Conservation (phyloP, 345 rosid species). For the Eucalyptus tenuipes region DNA sequence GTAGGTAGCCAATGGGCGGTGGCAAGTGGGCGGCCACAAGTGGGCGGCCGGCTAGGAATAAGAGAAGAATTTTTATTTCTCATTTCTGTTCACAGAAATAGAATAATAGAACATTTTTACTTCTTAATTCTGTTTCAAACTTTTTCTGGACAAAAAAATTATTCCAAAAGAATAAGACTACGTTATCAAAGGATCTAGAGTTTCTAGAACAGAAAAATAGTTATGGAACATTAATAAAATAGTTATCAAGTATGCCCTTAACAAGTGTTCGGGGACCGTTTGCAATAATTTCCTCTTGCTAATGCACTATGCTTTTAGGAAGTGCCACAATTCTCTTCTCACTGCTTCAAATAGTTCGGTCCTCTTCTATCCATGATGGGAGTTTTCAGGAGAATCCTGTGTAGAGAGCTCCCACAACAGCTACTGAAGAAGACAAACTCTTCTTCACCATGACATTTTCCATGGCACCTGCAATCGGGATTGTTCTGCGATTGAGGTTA, state of each 20-base stretch:
- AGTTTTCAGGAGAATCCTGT: not conserved
- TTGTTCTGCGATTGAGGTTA: not conserved
- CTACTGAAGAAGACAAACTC: not conserved
- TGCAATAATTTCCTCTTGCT: not conserved
- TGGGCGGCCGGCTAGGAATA: fast-evolving
- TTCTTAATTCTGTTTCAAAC: fast-evolving
- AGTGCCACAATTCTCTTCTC: not conserved
- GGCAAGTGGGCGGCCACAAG: fast-evolving
- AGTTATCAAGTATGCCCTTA: too few species aligned
- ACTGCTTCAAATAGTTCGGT: not conserved
- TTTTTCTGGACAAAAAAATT: fast-evolving
- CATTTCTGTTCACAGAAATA: fast-evolving
- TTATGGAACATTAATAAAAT: too few species aligned
- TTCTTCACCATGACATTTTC: not conserved
- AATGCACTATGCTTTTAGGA: not conserved
- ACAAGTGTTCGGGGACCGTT: not conserved
- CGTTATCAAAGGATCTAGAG: too few species aligned
- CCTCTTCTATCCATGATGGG: not conserved
- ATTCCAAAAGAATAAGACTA: fast-evolving
- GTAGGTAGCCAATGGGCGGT: fast-evolving
- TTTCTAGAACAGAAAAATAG: too few species aligned
- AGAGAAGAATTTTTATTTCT: too few species aligned
- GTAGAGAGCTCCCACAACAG: not conserved
- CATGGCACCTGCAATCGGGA: not conserved
- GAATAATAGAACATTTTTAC: fast-evolving